Conservation (phyloP, 129 eudicot species). For the Lactuca sativa region DNA sequence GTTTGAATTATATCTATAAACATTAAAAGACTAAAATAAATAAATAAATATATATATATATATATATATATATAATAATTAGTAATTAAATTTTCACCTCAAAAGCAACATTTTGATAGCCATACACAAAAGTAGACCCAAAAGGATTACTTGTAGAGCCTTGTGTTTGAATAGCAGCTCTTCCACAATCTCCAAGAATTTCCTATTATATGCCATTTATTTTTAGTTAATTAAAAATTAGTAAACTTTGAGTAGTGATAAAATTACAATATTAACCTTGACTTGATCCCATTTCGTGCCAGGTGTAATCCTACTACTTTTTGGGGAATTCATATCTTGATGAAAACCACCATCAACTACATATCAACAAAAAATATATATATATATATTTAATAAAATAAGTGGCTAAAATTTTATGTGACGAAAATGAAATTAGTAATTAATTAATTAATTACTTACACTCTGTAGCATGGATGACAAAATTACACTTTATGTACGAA, state of each 20-base stretch:
- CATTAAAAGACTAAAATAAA: background rate
- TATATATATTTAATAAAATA: constrained; percentile 2
- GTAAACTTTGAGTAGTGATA: constrained; percentile 9
- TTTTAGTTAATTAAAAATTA: background rate
- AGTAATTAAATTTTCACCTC: constrained; percentile 52
- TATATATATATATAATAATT: no score
- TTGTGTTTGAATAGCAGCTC: constrained; percentile 92
- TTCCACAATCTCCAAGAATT: constrained; percentile 91
- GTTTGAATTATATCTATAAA: background rate
- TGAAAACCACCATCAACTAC: constrained; percentile 64
- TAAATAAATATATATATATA: background rate
- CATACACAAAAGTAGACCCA: constrained; percentile 94
- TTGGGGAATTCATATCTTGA: constrained; percentile 51
- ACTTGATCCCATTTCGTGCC: constrained; percentile 95
- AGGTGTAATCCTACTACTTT: constrained; percentile 63
- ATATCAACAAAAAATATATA: background rate
- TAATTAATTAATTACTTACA: constrained; percentile 41
- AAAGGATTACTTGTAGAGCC: constrained; percentile 93
- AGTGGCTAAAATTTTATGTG: background rate
- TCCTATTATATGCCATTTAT: constrained; percentile 40
- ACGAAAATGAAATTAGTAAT: no score
- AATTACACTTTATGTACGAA: constrained; percentile 94
- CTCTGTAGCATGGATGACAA: constrained; percentile 59
- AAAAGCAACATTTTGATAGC: constrained; percentile 91
- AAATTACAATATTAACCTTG: constrained; percentile 52